These are phyloP conservation scores for Ganoderma multipileum DNA, from an alignment of 1,284 basidiomycete species.

Conservation along the genomic window DNA sequence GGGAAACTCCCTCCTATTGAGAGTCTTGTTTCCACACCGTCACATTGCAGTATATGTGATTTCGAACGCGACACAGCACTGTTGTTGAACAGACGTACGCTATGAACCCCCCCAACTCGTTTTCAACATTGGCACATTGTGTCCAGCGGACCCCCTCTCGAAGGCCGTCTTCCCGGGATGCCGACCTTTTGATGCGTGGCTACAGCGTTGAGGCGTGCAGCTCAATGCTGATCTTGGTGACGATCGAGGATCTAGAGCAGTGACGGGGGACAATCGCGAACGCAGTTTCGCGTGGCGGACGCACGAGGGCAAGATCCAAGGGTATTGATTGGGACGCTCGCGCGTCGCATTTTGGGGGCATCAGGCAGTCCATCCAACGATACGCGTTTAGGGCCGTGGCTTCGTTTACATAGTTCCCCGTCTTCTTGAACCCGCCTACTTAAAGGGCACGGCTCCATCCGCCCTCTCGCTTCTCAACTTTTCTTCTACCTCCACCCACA, in stretches of 20 bases:
- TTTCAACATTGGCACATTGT: neutral
- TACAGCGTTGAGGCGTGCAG: neutral
- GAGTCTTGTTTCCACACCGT: neutral
- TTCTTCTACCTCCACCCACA: neutral
- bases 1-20: neutral
- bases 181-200: neutral
- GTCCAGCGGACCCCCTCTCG: neutral
- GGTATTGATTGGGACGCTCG: neutral
- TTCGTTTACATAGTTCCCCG: constrained; percentile 1
- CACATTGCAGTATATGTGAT: neutral
- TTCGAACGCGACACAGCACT: neutral
- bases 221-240: neutral
- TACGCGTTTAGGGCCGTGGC: constrained; percentile 3
- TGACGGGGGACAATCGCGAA: neutral
- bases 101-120: neutral
- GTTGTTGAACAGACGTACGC: neutral
- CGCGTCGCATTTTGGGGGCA: neutral
- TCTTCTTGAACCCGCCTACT: neutral
- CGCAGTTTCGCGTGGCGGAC: neutral
- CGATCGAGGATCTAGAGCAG: neutral
- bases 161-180: neutral
- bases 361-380: neutral
- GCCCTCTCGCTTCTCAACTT: neutral
- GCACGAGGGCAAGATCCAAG: neutral
- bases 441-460: neutral